Conservation (phyloP, 768 basidiomycete genomes). For the Tricholoma sp. region DNA sequence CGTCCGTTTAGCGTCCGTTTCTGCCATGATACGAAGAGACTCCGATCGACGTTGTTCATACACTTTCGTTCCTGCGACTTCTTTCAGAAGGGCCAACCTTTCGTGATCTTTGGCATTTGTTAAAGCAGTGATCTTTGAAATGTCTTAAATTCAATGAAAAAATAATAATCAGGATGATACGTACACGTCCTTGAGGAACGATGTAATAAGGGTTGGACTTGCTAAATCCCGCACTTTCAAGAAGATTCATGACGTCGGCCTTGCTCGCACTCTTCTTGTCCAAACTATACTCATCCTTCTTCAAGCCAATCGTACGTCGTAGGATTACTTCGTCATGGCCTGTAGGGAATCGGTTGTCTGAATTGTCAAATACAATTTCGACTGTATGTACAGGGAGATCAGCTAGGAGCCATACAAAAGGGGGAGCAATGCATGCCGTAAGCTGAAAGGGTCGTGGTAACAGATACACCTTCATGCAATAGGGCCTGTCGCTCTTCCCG, state of each 20-base stretch:
- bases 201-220: slow-evolving; percentile 99
- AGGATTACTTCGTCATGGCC: slow-evolving; percentile 83
- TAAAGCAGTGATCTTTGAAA: slow-evolving; percentile 78
- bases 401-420: background rate
- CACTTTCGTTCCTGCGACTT: slow-evolving; percentile 97
- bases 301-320: slow-evolving; percentile 90
- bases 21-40: slow-evolving; percentile 93
- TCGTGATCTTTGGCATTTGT: slow-evolving; percentile 98
- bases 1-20: slow-evolving; percentile 87
- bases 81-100: slow-evolving; percentile 89
- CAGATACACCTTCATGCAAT: slow-evolving; percentile 91
- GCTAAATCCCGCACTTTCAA: slow-evolving; percentile 96
- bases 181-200: slow-evolving; percentile 93
- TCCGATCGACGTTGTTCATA: slow-evolving; percentile 94
- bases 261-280: slow-evolving; percentile 95
- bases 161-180: slow-evolving; percentile 20
- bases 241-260: slow-evolving; percentile 95
- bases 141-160: slow-evolving; percentile 5
- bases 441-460: slow-evolving; percentile 85
- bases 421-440: slow-evolving; percentile 52
- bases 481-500: slow-evolving; percentile 89
- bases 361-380: slow-evolving; percentile 95
- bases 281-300: slow-evolving; percentile 98
- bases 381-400: slow-evolving; percentile 32
- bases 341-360: slow-evolving; percentile 91